Conservation (phyloP, 257 asterid species). For the Solanum ossicruentum region DNA sequence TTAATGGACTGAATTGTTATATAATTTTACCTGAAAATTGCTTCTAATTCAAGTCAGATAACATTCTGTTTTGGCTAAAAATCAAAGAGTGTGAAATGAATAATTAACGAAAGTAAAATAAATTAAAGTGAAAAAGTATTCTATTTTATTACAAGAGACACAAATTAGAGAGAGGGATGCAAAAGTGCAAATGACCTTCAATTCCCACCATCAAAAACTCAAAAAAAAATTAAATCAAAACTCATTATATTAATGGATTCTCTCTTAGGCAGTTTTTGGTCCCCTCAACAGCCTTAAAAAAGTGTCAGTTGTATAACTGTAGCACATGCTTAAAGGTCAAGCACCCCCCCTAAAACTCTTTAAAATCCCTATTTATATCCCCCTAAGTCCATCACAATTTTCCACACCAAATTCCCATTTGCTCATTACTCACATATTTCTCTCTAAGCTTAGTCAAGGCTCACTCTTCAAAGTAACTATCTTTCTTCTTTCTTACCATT, state of each 20-base stretch:
- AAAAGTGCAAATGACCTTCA: not conserved
- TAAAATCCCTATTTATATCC: constrained; percentile 12
- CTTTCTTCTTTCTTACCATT: not conserved
- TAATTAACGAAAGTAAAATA: too few relatives aligned
- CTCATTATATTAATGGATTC: not conserved
- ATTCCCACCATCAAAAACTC: not conserved
- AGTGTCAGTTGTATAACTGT: constrained; percentile 6
- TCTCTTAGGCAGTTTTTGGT: constrained; percentile 2
- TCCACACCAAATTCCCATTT: not conserved
- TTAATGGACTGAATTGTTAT: too few relatives aligned
- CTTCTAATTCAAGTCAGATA: too few relatives aligned
- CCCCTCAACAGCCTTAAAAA: not conserved
- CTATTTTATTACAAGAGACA: too few relatives aligned
- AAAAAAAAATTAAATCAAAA: not conserved
- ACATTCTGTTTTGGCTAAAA: too few relatives aligned
- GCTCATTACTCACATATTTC: not conserved
- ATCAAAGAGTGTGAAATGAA: too few relatives aligned
- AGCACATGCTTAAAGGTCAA: not conserved
- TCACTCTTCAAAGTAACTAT: not conserved
- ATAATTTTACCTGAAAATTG: too few relatives aligned
- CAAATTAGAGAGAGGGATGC: not conserved
- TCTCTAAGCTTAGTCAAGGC: not conserved
- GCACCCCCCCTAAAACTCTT: not conserved
- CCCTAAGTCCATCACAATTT: not conserved
- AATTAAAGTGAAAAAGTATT: too few relatives aligned